phyloP scores from a whole-genome alignment of 73 alveolate species.

The Paramecium sexaurelia region DNA sequence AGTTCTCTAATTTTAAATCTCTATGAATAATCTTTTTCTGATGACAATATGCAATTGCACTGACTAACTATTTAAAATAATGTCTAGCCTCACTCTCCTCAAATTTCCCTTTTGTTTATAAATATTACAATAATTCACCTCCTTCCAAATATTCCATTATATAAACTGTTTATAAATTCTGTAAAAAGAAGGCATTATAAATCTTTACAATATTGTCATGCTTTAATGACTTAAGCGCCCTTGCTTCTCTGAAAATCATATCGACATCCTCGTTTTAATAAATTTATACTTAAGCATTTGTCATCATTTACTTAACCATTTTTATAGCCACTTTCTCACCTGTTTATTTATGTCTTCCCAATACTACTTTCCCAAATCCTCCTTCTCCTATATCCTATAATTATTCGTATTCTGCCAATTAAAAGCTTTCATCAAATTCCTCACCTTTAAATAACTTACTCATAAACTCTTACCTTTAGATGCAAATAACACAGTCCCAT shows the following conservation, averaged over 20 bases:
- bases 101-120: conserved; percentile 72
- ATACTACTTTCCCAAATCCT: conserved; percentile 71
- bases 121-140: conserved; percentile 86
- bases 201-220: conserved; percentile 68
- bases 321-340: conserved; percentile 69
- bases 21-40: conserved; percentile 89
- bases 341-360: conserved; percentile 67
- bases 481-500: conserved; percentile 55
- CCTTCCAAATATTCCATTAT: conserved; percentile 89
- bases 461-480: conserved; percentile 19
- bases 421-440: conserved; percentile 63
- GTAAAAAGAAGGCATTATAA: conserved; percentile 45
- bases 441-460: conserved; percentile 58
- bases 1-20: conserved; percentile 93
- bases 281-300: conserved; percentile 40
- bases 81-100: conserved; percentile 86
- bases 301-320: conserved; percentile 1
- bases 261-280: conserved; percentile 44
- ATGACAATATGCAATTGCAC: conserved; percentile 92
- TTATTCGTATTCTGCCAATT: conserved; percentile 68
- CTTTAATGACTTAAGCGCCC: conserved; percentile 58
- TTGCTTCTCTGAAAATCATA: conserved; percentile 67
- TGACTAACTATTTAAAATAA: conserved; percentile 80
- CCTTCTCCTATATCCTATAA: conserved; percentile 72
- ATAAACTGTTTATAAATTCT: conserved; percentile 61